Base-by-base conservation (phyloP, 352 stramenopile genomes). In the Phytophthora citrophthora region DNA sequence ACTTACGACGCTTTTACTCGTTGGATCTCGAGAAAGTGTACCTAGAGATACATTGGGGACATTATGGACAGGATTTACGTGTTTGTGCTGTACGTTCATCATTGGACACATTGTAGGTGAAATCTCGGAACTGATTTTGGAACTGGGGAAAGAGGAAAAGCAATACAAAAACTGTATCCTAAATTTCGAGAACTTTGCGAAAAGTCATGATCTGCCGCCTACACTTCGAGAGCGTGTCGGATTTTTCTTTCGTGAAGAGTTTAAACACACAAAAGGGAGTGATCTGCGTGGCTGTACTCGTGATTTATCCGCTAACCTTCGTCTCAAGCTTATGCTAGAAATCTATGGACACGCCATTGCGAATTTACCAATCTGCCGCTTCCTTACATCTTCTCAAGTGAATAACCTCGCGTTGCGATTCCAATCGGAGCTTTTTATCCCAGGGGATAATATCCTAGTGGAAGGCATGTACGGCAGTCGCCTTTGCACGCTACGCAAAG, bases 101-200 rank as follows among this genome's bases (percentile, higher is more conserved):
- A 83, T 93, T 36, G 83, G 84, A 0, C 82, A 91, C 57, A 89
- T 93, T 11, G 72, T 93, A 26, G 84, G 84, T 3, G 82, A 90
- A 54, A 74, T 93, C 3, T 91, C 84, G 5, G 83, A 90, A 15
- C 72, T 93, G 13, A 89, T 93, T 27, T 67, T 90, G 4, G 70
- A 93, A 20, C 75, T 93, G 31, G 82, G 88, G 47, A 88, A 85
- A 39, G 70, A 82, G 8, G 75, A 78, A 12, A 91, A 93, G 32
- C 72, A 89, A 15, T 77, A 86, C 15, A 85, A 89, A 20, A 76
- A 79, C 39, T 70, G 76, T 12, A 73, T 89, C 18, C 76, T 75
- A 4, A 84, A 51, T 24, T 91, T 91, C 38, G 82, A 90, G 46
- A 70, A 82, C 27, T 93, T 90, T 27, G 84, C 78, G 0, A 85